These are phyloP conservation scores for Boletales sp. DNA, from an alignment of 768 basidiomycete species.

Conservation along the genomic window DNA sequence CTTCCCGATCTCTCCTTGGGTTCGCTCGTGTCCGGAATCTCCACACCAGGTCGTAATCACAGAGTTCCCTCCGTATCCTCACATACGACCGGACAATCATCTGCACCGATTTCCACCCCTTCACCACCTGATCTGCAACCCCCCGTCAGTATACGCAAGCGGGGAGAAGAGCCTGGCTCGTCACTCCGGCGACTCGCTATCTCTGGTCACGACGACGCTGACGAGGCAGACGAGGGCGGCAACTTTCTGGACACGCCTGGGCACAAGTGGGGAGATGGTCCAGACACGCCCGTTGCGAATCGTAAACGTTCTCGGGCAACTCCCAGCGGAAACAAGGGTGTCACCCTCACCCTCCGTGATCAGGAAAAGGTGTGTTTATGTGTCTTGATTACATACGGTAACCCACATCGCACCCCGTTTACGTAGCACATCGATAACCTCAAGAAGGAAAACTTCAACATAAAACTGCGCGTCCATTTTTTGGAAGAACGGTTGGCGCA, in stretches of 20 bases:
- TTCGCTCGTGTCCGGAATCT: conserved; percentile 51
- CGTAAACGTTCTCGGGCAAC: conserved; percentile 40
- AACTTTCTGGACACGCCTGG: conserved; percentile 56
- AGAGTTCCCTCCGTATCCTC: conserved; percentile 51
- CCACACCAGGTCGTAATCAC: conserved; percentile 45
- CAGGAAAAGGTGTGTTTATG: conserved; percentile 79
- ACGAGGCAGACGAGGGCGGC: conserved; percentile 37
- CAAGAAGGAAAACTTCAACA: conserved; percentile 96
- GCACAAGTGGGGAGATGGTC: conserved; percentile 47
- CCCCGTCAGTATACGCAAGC: conserved; percentile 33
- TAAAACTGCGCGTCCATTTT: conserved; percentile 95
- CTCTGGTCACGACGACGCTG: conserved; percentile 32
- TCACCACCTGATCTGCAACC: conserved; percentile 38
- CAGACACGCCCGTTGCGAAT: conserved; percentile 50
- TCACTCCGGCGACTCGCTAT: conserved; percentile 38
- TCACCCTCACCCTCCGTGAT: conserved; percentile 79
- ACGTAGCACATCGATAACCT: conserved; percentile 87
- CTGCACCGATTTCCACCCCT: conserved; percentile 47
- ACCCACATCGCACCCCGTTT: background rate
- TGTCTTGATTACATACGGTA: background rate
- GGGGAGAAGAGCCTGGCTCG: conserved; percentile 37
- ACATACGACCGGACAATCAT: conserved; percentile 49
- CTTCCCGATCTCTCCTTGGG: conserved; percentile 62
- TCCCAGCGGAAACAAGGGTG: conserved; percentile 29
- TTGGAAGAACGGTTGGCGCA: conserved; percentile 89